Percentiles rank a stretch among this genome's conserved stretches.
Conservation (phyloP, 139 green algal species). For the Volvox africanus region DNA sequence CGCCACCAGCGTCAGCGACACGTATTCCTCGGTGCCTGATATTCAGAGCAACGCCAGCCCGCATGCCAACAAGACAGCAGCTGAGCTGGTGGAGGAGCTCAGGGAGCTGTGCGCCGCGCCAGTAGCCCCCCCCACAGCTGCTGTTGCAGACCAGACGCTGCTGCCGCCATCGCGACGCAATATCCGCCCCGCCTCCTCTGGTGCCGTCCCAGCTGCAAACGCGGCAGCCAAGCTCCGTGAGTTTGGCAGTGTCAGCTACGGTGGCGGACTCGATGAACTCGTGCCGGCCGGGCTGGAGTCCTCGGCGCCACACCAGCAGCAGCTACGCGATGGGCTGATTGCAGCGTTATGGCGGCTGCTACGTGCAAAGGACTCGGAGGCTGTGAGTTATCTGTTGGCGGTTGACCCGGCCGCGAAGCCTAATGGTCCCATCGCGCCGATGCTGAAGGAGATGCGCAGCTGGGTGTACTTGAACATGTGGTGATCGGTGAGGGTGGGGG, state of each 20-base stretch:
- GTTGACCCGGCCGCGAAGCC: background rate
- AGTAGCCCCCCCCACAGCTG: background rate
- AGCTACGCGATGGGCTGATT: background rate
- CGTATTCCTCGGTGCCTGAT: background rate
- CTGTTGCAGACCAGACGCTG: background rate
- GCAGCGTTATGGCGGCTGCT: conserved; percentile 14
- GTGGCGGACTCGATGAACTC: background rate
- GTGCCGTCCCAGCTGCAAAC: background rate
- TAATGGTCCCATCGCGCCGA: background rate
- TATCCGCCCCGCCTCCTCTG: no score
- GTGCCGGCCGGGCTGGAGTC: no score
- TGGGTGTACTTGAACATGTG: conserved; percentile 40
- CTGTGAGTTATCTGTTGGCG: conserved; percentile 6
- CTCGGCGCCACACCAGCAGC: no score
- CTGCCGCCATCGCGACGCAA: background rate
- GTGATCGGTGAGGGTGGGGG: background rate
- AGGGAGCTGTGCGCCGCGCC: background rate
- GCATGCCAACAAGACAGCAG: background rate
- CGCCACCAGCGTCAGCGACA: background rate
- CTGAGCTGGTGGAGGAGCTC: conserved; percentile 1
- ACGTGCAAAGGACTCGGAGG: background rate
- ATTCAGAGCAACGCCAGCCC: background rate
- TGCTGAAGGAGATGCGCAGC: conserved; percentile 25
- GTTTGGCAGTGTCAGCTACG: background rate
- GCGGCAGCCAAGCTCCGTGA: background rate